Evolutionary conservation across 1,284 basidiomycete genomes (phyloP), one percentile per base, ranked within the genome.

Genomic region (Apiotrichum gracile): DNA sequence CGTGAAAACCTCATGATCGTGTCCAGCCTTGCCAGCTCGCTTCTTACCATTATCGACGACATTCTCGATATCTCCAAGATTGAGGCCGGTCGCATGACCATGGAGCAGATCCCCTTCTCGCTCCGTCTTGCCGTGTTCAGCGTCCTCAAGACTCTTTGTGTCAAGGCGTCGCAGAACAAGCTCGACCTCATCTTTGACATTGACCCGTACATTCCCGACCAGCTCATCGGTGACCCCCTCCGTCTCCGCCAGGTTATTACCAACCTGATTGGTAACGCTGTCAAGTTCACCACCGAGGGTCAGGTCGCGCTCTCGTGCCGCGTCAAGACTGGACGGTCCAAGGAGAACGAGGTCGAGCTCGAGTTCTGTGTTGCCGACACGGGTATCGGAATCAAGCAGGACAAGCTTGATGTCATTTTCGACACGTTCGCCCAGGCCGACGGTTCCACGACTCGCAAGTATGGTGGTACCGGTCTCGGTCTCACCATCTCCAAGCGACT

Each of bases 381-480:
- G 1, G 96, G 96, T 61, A 99, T 99, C 67, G 96, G 96, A 57
- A 98, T 99, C 75, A 93, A 96, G 64, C 92, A 93, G 74, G 96
- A 98, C 76, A 98, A 98, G 80, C 78, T 98, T 57, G 94, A 94
- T 68, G 80, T 98, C 71, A 99, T 99, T 71, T 99, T 98, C 76
- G 94, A 99, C 73, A 98, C 96, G 5, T 99, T 99, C 78, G 93
- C 91, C 66, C 96, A 98, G 72, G 96, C 96, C 0, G 96, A 98
- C 78, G 96, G 89, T 16, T 91, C 88, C 4, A 92, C 90, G 7
- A 92, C 89, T 10, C 78, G 90, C 84, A 96, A 97, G 81, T 97
- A 97, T 66, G 94, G 94, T 61, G 94, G 94, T 43, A 98, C 96
- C 0, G 96, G 96, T 70, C 81, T 97, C 1, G 96, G 94, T n/a